phyloP scores from a whole-genome alignment of 1,284 basidiomycete species.

The Apiotrichum siamense region DNA sequence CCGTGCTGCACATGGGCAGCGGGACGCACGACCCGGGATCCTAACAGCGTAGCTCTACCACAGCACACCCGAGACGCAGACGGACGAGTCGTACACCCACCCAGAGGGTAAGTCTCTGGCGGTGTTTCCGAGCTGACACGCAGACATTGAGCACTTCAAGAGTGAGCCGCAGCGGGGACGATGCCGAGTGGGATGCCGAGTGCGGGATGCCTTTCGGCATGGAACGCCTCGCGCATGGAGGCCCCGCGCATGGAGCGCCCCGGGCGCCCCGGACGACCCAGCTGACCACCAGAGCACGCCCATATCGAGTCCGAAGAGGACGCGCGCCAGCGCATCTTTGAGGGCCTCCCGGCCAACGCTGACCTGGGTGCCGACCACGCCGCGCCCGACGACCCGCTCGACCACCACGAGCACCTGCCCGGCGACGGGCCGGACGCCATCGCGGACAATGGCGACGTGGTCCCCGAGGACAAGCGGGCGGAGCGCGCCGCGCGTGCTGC shows the following conservation, averaged over 20 bases:
- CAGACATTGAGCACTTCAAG: constrained; percentile 42
- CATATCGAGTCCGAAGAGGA: constrained; percentile 76
- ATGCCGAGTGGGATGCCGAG: not conserved
- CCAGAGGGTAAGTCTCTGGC: constrained; percentile 63
- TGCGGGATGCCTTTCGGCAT: no score
- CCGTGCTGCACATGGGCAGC: no score
- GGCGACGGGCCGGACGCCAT: constrained; percentile 32
- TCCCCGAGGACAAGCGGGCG: not conserved
- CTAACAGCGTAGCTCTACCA: constrained; percentile 68
- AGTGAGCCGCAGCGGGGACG: constrained; percentile 15
- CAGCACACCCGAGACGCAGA: constrained; percentile 91
- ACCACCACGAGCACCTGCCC: constrained; percentile 35
- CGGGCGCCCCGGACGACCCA: not conserved
- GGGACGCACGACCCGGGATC: no score
- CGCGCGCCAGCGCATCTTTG: constrained; percentile 43
- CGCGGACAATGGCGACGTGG: not conserved
- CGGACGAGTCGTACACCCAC: constrained; percentile 88
- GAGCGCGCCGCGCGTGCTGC: constrained; percentile 1
- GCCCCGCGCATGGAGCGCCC: no score
- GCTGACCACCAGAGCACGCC: constrained; percentile 61
- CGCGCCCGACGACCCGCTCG: constrained; percentile 37
- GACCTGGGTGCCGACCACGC: constrained; percentile 39
- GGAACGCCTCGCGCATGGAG: no score
- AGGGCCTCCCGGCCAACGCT: constrained; percentile 36
- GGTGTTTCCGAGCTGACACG: constrained; percentile 1